Base-by-base conservation (phyloP, 2,329 filamentous ascomycete genomes). In the Aspergillus sp. region DNA sequence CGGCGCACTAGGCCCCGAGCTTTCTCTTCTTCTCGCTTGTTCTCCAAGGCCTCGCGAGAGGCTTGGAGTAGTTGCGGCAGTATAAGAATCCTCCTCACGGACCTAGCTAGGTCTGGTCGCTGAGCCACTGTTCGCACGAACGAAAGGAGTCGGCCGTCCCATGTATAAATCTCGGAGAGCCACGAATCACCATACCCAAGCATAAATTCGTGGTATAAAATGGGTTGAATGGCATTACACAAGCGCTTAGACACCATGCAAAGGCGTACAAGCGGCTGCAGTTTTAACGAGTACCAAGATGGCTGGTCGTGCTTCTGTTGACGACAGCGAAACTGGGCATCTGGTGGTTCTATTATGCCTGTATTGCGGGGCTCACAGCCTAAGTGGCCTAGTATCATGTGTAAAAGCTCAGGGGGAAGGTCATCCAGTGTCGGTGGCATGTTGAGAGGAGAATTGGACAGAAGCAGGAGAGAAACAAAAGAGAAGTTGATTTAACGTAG, bases 121-220 rank as follows among this genome's bases (percentile, higher is more conserved):
- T 27, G 33, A 5, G 57, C 53, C n/a, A 67, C 55, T 15, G 64
- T 67, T 24, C 58, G 61, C 34, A 69, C 50, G 44, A 69, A 69
- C 3, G 46, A 54, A 30, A 51, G 56, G 7, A 67, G 64, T 30
- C 66, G 60, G 33, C 61, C 41, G 17, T 59, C 53, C 64, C 61
- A 68, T 3, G 56, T 59, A 48, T 62, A 68, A 2, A 51, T 7
- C 3, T 24, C 30, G 20, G 64, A 67, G 11, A 33, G 41, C 61
- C 64, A 67, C 2, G 65, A 66, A 47, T 65, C 53, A 46, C 63
- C 64, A 20, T 65, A 68, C 8, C 64, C 65, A 20, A 60, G 64
- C 52, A 63, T 54, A 24, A 69, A 69, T 33, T 64, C 62, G 37
- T 63, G 62, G 51, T 67, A 62, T 6, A 68, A 58, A 11, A 68